Percentiles rank a stretch among this genome's conserved stretches.
These are phyloP conservation scores for Podaxis carcinomalis DNA, from an alignment of 768 basidiomycete species.

Conservation along the genomic window DNA sequence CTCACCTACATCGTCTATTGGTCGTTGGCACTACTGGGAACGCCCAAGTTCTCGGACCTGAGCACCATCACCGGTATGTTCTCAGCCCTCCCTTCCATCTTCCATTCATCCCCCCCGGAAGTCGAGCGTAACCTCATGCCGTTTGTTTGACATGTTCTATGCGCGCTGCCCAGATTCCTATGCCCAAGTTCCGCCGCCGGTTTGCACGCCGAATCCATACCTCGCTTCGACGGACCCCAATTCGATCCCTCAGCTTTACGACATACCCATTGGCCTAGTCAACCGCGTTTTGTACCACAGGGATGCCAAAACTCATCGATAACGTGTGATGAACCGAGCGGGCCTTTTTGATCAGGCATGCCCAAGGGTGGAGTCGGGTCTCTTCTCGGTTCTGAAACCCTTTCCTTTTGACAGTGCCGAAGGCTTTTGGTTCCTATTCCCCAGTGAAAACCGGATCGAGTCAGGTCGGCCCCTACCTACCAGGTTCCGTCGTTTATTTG, in stretches of 20 bases:
- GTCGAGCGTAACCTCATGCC: not conserved
- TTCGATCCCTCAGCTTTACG: constrained; percentile 65
- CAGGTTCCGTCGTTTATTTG: no score
- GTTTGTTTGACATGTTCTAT: not conserved
- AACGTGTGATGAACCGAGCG: not conserved
- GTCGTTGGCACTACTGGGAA: constrained; percentile 65
- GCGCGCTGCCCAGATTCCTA: constrained; percentile 45
- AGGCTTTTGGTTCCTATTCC: no score
- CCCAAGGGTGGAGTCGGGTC: no score
- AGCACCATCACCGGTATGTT: constrained; percentile 60
- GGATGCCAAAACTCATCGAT: constrained; percentile 2
- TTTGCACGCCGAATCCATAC: constrained; percentile 40
- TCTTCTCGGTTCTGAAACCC: no score
- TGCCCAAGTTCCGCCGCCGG: constrained; percentile 42
- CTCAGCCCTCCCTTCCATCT: no score
- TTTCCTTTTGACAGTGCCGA: no score
- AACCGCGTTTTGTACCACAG: constrained; percentile 64
- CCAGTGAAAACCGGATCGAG: no score
- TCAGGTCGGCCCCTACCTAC: no score
- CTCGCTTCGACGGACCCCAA: constrained; percentile 39
- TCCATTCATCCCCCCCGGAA: not conserved
- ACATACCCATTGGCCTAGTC: constrained; percentile 78
- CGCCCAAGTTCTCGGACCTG: constrained; percentile 67
- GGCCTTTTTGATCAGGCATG: no score
- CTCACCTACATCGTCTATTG: constrained; percentile 77